phyloP scores from a whole-genome alignment of 352 stramenopile species.

The Globisporangium takayamanum region DNA sequence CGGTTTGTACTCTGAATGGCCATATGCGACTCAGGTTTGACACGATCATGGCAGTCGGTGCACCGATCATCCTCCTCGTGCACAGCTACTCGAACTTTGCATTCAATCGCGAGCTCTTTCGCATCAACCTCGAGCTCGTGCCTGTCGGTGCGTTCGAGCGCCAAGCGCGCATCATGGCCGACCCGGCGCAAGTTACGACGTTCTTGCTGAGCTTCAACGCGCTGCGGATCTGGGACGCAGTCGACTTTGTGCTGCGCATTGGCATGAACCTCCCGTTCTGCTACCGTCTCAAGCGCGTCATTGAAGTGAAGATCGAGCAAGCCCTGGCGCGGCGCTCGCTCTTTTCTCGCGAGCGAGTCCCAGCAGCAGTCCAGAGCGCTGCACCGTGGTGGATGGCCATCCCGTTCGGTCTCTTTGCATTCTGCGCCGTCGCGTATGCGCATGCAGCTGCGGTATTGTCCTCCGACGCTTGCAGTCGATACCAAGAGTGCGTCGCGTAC shows the following conservation, averaged over 20 bases:
- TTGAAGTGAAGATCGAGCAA: constrained; percentile 19
- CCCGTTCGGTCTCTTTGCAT: constrained; percentile 11
- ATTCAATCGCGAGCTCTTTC: constrained; percentile 17
- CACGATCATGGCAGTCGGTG: constrained; percentile 19
- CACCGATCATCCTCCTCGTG: constrained; percentile 19
- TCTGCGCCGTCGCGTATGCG: constrained; percentile 9
- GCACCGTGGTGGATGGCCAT: constrained; percentile 18
- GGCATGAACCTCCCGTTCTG: constrained; percentile 31
- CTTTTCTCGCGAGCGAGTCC: not conserved
- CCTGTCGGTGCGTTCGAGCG: constrained; percentile 26
- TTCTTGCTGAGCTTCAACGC: constrained; percentile 28
- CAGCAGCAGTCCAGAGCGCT: not conserved
- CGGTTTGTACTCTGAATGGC: too few species aligned
- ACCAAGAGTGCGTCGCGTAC: constrained; percentile 23
- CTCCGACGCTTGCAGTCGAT: constrained; percentile 2
- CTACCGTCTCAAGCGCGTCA: constrained; percentile 30
- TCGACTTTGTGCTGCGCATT: constrained; percentile 26
- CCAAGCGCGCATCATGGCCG: constrained; percentile 19
- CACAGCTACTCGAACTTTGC: constrained; percentile 29
- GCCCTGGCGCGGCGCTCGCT: not conserved
- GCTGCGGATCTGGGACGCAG: constrained; percentile 20
- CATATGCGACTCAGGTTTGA: constrained; percentile 19
- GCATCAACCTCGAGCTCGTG: not conserved
- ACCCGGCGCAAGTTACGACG: constrained; percentile 21
- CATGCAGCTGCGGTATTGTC: constrained; percentile 18